Evolutionary conservation across 2,329 filamentous ascomycete genomes (phyloP).

Genomic region (Thielaviopsis ethacetica): DNA sequence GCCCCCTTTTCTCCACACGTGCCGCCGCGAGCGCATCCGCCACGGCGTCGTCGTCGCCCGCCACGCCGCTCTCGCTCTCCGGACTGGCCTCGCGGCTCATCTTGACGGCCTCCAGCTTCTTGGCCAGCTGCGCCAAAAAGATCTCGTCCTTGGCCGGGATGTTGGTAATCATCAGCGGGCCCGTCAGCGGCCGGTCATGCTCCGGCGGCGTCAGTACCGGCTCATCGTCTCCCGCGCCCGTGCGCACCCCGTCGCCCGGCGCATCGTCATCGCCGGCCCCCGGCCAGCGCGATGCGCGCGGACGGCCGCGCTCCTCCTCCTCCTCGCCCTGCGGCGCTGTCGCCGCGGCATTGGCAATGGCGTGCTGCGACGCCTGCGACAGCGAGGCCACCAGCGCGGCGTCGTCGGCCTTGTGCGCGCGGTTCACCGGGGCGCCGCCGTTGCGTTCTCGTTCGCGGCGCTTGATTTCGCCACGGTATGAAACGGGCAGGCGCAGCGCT

Average conservation of each 20-base stretch:
- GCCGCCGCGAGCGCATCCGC: slow-evolving; percentile 3
- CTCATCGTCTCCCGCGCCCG: slow-evolving; percentile 1
- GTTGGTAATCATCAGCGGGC: slow-evolving; percentile 38
- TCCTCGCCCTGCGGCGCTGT: too few relatives aligned
- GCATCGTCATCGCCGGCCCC: too few relatives aligned
- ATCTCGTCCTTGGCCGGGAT: slow-evolving; percentile 38
- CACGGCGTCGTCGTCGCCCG: slow-evolving; percentile 11
- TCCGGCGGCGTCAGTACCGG: slow-evolving; percentile 23
- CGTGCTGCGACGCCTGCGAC: not conserved
- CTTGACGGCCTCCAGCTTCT: slow-evolving; percentile 34
- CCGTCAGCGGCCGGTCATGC: slow-evolving; percentile 30
- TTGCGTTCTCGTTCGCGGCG: not conserved
- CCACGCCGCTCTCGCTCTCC: slow-evolving; percentile 2
- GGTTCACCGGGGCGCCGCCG: not conserved
- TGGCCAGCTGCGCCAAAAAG: slow-evolving; percentile 32
- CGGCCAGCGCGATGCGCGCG: too few relatives aligned
- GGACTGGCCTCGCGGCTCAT: slow-evolving; percentile 23
- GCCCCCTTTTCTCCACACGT: not conserved
- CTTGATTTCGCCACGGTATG: not conserved
- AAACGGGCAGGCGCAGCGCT: not conserved
- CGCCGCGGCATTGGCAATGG: not conserved
- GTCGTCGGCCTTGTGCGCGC: slow-evolving; percentile 1
- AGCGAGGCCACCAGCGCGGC: not conserved
- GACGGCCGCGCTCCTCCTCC: too few relatives aligned
- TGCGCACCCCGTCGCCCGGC: not conserved